Conservation (phyloP, 441 rosid species). For the Populus tomentosa region DNA sequence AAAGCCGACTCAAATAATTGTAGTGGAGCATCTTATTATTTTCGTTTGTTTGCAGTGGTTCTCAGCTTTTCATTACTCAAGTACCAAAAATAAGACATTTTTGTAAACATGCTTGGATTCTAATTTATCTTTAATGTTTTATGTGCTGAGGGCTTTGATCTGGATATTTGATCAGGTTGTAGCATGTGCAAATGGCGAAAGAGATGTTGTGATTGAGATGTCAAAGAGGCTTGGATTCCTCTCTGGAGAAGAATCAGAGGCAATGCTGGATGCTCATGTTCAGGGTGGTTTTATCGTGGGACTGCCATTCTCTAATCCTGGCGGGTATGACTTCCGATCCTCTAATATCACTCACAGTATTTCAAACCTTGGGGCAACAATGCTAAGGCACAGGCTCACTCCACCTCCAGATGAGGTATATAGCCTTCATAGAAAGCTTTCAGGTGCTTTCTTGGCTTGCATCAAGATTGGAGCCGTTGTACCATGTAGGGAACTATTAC, state of each 20-base stretch:
- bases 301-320: slow-evolving; percentile 72
- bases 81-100: background rate
- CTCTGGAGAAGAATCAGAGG: slow-evolving; percentile 71
- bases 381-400: slow-evolving; percentile 89
- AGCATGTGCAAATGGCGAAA: slow-evolving; percentile 81
- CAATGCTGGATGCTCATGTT: slow-evolving; percentile 85
- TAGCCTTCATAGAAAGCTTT: slow-evolving; percentile 89
- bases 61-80: background rate
- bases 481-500: slow-evolving; percentile 68
- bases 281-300: slow-evolving; percentile 88
- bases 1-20: background rate
- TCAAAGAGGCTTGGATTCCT: slow-evolving; percentile 85
- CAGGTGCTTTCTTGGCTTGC: slow-evolving; percentile 91
- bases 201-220: slow-evolving; percentile 67
- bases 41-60: background rate
- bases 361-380: slow-evolving; percentile 73
- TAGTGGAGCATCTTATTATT: background rate
- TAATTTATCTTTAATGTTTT: background rate
- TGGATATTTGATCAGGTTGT: slow-evolving; percentile 45
- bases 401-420: slow-evolving; percentile 94
- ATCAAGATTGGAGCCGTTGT: slow-evolving; percentile 86
- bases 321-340: slow-evolving; percentile 69
- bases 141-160: slow-evolving; percentile 1
- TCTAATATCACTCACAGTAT: slow-evolving; percentile 70
- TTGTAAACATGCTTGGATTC: background rate